Conservation (phyloP, 2,329 filamentous ascomycete genomes). For the Hirsutella rhossiliensis region DNA sequence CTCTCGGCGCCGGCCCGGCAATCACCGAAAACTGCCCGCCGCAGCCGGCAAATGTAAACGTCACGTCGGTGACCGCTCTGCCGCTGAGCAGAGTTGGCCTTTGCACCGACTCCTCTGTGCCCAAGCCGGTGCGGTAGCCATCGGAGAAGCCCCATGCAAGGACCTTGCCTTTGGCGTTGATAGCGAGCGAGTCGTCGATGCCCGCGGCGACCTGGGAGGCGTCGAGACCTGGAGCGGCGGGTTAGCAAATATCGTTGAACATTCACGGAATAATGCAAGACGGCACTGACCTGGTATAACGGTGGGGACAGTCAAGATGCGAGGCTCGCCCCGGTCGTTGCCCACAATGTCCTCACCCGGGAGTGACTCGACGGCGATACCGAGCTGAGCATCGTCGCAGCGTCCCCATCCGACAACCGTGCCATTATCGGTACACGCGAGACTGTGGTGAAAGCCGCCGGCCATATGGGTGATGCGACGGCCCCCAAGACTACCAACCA, state of each 20-base stretch:
- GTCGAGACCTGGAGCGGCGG: background rate
- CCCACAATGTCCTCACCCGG: constrained; percentile 1
- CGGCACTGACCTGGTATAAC: background rate
- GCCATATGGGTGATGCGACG: constrained; percentile 44
- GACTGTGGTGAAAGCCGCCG: constrained; percentile 27
- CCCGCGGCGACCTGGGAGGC: background rate
- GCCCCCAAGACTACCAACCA: constrained; percentile 36
- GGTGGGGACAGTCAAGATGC: background rate
- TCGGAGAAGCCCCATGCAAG: constrained; percentile 64
- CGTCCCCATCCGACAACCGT: constrained; percentile 33
- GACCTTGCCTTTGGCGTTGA: constrained; percentile 52
- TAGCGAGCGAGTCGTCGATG: constrained; percentile 51
- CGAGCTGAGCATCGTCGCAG: constrained; percentile 24
- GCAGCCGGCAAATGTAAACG: background rate
- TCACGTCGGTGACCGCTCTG: background rate
- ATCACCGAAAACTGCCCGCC: background rate
- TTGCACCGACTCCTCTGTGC: constrained; percentile 23
- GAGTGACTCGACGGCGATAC: constrained; percentile 3
- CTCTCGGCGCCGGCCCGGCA: background rate
- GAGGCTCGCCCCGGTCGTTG: background rate
- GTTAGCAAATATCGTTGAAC: background rate
- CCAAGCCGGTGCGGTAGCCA: constrained; percentile 61
- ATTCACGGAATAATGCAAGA: background rate
- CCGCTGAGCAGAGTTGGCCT: background rate
- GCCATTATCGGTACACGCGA: constrained; percentile 28